Percentiles rank a stretch among this genome's conserved stretches.
Evolutionary conservation across 306 rosid species (phyloP).

Genomic region (Acacia melanoxylon): DNA sequence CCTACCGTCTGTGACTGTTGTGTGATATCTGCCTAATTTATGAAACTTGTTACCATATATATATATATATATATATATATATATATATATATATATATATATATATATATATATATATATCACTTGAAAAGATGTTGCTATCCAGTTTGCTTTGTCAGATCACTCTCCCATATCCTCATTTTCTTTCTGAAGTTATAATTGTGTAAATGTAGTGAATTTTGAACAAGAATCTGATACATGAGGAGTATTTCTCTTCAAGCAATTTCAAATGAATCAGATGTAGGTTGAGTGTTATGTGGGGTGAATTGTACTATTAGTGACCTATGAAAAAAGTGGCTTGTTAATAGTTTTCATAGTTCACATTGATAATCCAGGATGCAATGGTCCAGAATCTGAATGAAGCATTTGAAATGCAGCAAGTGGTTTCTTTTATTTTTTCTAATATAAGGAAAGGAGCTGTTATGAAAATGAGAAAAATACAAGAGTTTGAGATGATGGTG

Average conservation of each 20-base stretch:
- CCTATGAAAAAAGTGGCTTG: background rate
- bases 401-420: background rate
- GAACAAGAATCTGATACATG: background rate
- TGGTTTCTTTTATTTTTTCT: too few relatives aligned
- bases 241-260: background rate
- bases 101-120: background rate
- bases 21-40: conserved; percentile 25
- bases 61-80: conserved; percentile 17
- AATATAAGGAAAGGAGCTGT: too few relatives aligned
- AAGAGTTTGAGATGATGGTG: too few relatives aligned
- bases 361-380: background rate
- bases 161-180: background rate
- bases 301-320: too few relatives aligned
- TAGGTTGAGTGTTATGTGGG: too few relatives aligned
- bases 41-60: conserved; percentile 18
- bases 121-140: conserved; percentile 10
- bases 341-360: too few relatives aligned
- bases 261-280: background rate
- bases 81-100: background rate
- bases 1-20: conserved; percentile 16
- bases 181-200: background rate
- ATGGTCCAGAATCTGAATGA: background rate
- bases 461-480: too few relatives aligned
- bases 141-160: background rate
- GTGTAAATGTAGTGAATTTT: background rate